Base-by-base conservation (phyloP, 73 alveolate genomes). In the Symbiodinium natans region DNA sequence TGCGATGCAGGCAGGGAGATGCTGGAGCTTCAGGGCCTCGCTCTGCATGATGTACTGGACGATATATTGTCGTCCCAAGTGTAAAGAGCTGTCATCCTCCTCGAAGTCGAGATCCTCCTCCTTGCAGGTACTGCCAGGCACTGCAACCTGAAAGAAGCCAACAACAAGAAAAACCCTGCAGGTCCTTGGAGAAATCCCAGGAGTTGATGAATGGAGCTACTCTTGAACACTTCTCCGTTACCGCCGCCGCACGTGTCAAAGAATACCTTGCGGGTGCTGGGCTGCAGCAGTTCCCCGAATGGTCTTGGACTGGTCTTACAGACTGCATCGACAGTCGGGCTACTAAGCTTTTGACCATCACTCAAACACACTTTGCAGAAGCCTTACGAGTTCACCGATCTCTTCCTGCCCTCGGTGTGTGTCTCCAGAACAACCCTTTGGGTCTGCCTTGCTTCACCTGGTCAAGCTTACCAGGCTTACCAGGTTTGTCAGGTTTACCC, bases 31-130 rank as follows among this genome's bases (percentile, higher is more conserved):
- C 17, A 56, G 9, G 21, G 85, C 94, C 94, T 87, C 94, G 85
- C 94, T 87, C 42, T 87, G 94, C 94, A 87, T 87, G 71, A 87
- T 87, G 86, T 87, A 87, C 71, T 87, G 94, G 34, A 87, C 94
- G 39, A 87, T 87, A 40, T 87, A 87, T 46, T 87, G 94, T 23
- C 94, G 94, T 31, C 94, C 94, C 17, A 54, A 56, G 43, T 87
- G 94, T 15, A 87, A 59, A 8, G 71, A 3, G 77, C 86, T 33
- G 36, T 82, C 75, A 54, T 83, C 92, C 0, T 83, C 75, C 92
- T 83, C 92, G 2, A 27, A 23, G 13, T 27, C 74, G 33, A 41
- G 31, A 41, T 83, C 92, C 92, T 83, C 52, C 59, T 19, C 63
- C 17, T 80, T 33, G 21, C 34, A 23, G 36, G 11, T 41, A 74